Evolutionary conservation across 331 rosid species (phyloP).

Genomic region (Erythrophleum ivorense): DNA sequence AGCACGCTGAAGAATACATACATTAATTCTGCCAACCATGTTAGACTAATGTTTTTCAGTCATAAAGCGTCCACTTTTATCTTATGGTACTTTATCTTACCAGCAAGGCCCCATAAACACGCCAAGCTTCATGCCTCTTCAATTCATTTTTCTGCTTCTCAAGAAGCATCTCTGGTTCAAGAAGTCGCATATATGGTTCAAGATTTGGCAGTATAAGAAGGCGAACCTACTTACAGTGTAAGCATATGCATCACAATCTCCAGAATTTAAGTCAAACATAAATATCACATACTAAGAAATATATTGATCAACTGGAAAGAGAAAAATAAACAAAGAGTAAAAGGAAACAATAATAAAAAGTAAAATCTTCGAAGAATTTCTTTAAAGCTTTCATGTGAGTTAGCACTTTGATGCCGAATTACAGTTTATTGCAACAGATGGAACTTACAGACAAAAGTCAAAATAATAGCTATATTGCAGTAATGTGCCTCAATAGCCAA

Average conservation of each 20-base stretch:
- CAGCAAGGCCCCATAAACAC: constrained; percentile 89
- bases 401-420: background rate
- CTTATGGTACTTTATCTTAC: constrained; percentile 45
- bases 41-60: constrained; percentile 29
- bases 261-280: constrained; percentile 20
- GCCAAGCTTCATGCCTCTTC: constrained; percentile 96
- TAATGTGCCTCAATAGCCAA: background rate
- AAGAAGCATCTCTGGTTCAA: constrained; percentile 83
- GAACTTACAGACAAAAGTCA: background rate
- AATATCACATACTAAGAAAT: constrained; percentile 2
- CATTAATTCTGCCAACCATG: constrained; percentile 30
- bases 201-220: constrained; percentile 89
- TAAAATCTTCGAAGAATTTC: background rate
- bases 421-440: background rate
- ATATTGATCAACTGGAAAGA: background rate
- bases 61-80: constrained; percentile 10
- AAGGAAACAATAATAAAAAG: background rate
- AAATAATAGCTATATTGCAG: background rate
- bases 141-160: constrained; percentile 85
- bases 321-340: background rate
- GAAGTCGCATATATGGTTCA: constrained; percentile 79
- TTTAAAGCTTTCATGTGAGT: background rate
- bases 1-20: constrained; percentile 65
- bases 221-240: constrained; percentile 66
- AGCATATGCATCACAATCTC: constrained; percentile 24